A percentile compares a stretch with the other conserved stretches of the same genome.
phyloP scores from a whole-genome alignment of 108 stramenopile genomes.

The Schizochytrium sp. region DNA sequence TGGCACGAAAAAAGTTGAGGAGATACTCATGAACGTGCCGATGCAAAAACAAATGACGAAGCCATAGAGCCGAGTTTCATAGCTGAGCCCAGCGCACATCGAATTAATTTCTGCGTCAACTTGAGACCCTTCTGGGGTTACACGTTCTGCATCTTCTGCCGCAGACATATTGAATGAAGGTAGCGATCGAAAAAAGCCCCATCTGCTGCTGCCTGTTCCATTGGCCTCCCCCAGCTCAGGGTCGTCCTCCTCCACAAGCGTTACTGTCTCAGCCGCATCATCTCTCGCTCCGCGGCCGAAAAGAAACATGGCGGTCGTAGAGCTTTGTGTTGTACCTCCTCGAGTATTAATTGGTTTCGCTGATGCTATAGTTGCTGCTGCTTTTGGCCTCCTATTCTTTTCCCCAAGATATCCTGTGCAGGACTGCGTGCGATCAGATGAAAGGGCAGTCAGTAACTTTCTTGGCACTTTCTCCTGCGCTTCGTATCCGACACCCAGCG shows the following conservation, averaged over 20 bases:
- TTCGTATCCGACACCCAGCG: too few relatives aligned
- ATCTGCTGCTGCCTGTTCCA: slow-evolving; percentile 13
- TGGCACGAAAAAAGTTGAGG: slow-evolving; percentile 13
- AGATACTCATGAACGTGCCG: slow-evolving; percentile 21
- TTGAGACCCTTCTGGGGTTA: not conserved
- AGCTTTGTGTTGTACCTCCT: too few relatives aligned
- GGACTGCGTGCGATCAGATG: too few relatives aligned
- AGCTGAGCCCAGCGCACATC: slow-evolving; percentile 42
- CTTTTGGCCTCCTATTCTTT: too few relatives aligned
- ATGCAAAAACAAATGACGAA: slow-evolving; percentile 41
- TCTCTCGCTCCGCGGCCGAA: slow-evolving; percentile 17
- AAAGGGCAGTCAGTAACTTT: too few relatives aligned
- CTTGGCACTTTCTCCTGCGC: too few relatives aligned
- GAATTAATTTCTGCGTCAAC: not conserved
- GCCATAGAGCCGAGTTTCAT: slow-evolving; percentile 43
- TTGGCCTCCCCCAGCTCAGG: slow-evolving; percentile 36
- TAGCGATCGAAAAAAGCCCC: not conserved
- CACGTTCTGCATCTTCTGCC: slow-evolving; percentile 19
- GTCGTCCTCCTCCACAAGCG: slow-evolving; percentile 30
- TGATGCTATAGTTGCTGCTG: too few relatives aligned
- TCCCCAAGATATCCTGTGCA: too few relatives aligned
- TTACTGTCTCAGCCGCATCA: slow-evolving; percentile 1
- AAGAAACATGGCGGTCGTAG: not conserved
- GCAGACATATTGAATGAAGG: not conserved
- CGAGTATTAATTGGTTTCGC: too few relatives aligned